phyloP scores from a whole-genome alignment of 208 protist genomes.

The Trypanosoma lewisi region DNA sequence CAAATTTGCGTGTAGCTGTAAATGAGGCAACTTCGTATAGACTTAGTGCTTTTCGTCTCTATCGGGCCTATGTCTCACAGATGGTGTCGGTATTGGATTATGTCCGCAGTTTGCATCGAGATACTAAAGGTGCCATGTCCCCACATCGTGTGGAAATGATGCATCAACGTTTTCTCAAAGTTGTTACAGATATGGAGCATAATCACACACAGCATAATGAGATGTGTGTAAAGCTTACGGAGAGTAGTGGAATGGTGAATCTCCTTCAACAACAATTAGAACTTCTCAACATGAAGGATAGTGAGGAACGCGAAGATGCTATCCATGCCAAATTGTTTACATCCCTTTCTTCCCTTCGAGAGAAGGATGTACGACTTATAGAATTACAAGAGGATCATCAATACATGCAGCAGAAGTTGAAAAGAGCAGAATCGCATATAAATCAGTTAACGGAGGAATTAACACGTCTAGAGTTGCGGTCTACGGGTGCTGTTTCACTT shows the following conservation, averaged over 20 bases:
- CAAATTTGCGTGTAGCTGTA: conserved; percentile 80
- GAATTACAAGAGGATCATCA: conserved; percentile 68
- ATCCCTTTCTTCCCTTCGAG: conserved; percentile 44
- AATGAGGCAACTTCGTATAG: conserved; percentile 88
- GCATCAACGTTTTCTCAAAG: conserved; percentile 52
- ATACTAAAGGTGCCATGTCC: conserved; percentile 47
- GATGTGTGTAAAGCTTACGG: conserved; percentile 50
- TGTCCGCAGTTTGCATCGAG: conserved; percentile 70
- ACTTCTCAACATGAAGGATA: conserved; percentile 34
- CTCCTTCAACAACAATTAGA: conserved; percentile 67
- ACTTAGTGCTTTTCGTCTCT: conserved; percentile 79
- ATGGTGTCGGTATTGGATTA: conserved; percentile 75
- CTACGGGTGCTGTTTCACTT: conserved; percentile 32
- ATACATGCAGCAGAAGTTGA: conserved; percentile 53
- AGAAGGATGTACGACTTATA: conserved; percentile 45
- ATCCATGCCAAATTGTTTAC: conserved; percentile 47
- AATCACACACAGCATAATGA: conserved; percentile 37
- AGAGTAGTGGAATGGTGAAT: conserved; percentile 42
- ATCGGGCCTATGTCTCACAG: conserved; percentile 77
- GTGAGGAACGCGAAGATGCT: conserved; percentile 37
- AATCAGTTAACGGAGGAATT: conserved; percentile 68
- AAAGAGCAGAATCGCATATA: conserved; percentile 54
- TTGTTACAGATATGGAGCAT: conserved; percentile 41
- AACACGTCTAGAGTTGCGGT: conserved; percentile 58
- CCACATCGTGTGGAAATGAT: conserved; percentile 72